Conservation (phyloP, 2,329 filamentous ascomycete genomes). For the Exophiala mesophila region DNA sequence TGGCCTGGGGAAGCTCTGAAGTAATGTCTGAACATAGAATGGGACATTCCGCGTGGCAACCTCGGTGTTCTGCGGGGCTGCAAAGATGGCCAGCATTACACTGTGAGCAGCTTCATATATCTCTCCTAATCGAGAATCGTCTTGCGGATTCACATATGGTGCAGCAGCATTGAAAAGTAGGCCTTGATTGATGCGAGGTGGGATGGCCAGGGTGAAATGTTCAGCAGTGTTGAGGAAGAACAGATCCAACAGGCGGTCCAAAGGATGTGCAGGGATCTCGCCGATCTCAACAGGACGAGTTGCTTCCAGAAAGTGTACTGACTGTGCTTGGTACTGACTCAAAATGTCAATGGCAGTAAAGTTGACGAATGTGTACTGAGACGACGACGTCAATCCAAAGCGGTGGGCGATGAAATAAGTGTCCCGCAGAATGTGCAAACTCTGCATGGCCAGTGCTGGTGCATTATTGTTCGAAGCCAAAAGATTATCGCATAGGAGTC, state of each 20-base stretch:
- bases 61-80: conserved; percentile 69
- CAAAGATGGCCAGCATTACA: conserved; percentile 72
- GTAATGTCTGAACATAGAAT: conserved; percentile 77
- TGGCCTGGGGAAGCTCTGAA: conserved; percentile 70
- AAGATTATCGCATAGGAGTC: conserved; percentile 54
- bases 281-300: conserved; percentile 54
- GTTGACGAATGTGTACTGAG: conserved; percentile 79
- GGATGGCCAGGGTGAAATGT: conserved; percentile 68
- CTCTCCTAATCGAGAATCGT: conserved; percentile 54
- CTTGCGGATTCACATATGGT: conserved; percentile 64
- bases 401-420: conserved; percentile 77
- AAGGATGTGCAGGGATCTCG: conserved; percentile 57
- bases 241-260: conserved; percentile 71
- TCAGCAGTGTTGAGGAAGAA: conserved; percentile 86
- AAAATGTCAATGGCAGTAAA: conserved; percentile 78
- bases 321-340: conserved; percentile 61
- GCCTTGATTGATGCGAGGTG: conserved; percentile 63
- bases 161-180: conserved; percentile 70
- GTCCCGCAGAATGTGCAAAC: conserved; percentile 68
- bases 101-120: conserved; percentile 90
- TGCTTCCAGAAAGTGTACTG: conserved; percentile 61
- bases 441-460: conserved; percentile 63
- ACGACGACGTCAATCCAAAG: conserved; percentile 67
- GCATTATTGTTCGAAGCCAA: conserved; percentile 55
- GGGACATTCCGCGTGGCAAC: conserved; percentile 69